phyloP scores from a whole-genome alignment of 1,139 yeast genomes.

The Candida tunisiensis region DNA sequence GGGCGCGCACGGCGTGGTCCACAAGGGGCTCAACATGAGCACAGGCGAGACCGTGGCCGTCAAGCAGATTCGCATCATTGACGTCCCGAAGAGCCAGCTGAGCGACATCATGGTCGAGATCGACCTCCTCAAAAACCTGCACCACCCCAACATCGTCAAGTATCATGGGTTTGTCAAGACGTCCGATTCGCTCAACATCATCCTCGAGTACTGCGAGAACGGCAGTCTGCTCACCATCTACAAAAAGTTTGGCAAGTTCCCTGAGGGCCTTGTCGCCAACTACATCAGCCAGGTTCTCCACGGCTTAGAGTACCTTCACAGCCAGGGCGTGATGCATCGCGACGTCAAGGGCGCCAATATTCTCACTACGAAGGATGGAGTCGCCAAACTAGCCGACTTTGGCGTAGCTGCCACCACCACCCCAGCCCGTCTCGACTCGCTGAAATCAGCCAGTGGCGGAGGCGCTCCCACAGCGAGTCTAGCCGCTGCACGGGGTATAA shows the following conservation, averaged over 20 bases:
- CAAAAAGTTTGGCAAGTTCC: constrained; percentile 31
- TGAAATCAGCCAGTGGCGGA: no score
- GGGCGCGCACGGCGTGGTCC: constrained; percentile 73
- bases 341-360: constrained; percentile 74
- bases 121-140: constrained; percentile 43
- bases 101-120: constrained; percentile 25
- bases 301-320: constrained; percentile 56
- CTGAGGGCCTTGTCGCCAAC: constrained; percentile 42
- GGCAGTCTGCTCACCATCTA: constrained; percentile 70
- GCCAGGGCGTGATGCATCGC: constrained; percentile 59
- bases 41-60: constrained; percentile 69
- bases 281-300: constrained; percentile 56
- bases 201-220: constrained; percentile 68
- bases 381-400: constrained; percentile 59
- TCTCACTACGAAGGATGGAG: constrained; percentile 39
- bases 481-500: no score
- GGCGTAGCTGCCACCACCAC: constrained; percentile 47
- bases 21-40: constrained; percentile 42
- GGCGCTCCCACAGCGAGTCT: no score
- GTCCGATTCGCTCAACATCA: constrained; percentile 46
- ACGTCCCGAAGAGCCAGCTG: constrained; percentile 17
- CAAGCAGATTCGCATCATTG: constrained; percentile 53
- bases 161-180: constrained; percentile 79
- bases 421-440: constrained; percentile 13
- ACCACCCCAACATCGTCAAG: constrained; percentile 81